These are phyloP conservation scores for Halophytophthora batemanensis DNA, from an alignment of 352 stramenopile species.

Conservation along the genomic window DNA sequence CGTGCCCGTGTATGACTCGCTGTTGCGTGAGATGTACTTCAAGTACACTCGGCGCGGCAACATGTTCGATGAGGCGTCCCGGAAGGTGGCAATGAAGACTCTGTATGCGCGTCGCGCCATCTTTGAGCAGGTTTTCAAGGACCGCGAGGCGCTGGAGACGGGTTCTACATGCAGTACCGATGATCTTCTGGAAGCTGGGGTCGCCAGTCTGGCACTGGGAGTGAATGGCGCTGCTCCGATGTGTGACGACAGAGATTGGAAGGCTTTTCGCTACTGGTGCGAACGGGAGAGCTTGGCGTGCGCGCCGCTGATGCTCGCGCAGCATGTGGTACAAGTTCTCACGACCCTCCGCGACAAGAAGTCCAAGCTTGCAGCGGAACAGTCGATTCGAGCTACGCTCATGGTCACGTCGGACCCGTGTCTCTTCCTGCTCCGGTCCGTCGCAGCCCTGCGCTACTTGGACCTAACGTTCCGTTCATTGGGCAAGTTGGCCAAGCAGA, in stretches of 20 bases:
- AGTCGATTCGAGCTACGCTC: constrained; percentile 45
- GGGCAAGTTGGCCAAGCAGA: constrained; percentile 71
- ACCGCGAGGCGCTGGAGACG: constrained; percentile 32
- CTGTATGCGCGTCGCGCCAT: constrained; percentile 55
- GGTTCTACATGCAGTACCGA: constrained; percentile 1
- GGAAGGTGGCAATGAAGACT: constrained; percentile 51
- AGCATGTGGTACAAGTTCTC: constrained; percentile 66
- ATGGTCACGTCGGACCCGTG: constrained; percentile 45
- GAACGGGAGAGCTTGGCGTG: constrained; percentile 35
- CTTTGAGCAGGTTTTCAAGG: constrained; percentile 52
- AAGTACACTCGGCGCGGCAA: constrained; percentile 66
- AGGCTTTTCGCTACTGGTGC: constrained; percentile 54
- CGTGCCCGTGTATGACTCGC: constrained; percentile 65
- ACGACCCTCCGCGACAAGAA: constrained; percentile 70
- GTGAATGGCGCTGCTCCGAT: background rate
- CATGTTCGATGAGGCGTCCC: constrained; percentile 57
- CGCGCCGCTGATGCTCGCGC: constrained; percentile 64
- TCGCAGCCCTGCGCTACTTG: constrained; percentile 48
- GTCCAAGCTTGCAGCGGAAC: constrained; percentile 49
- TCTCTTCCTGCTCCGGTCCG: constrained; percentile 51
- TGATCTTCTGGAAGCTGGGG: background rate
- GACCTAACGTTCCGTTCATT: constrained; percentile 62
- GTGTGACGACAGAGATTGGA: constrained; percentile 12
- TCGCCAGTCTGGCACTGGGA: background rate
- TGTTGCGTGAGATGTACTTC: constrained; percentile 75